Percentiles rank a stretch among this genome's conserved stretches.
These are phyloP conservation scores for Nothopassalora personata DNA, from an alignment of 2,329 filamentous ascomycete species.

Conservation along the genomic window DNA sequence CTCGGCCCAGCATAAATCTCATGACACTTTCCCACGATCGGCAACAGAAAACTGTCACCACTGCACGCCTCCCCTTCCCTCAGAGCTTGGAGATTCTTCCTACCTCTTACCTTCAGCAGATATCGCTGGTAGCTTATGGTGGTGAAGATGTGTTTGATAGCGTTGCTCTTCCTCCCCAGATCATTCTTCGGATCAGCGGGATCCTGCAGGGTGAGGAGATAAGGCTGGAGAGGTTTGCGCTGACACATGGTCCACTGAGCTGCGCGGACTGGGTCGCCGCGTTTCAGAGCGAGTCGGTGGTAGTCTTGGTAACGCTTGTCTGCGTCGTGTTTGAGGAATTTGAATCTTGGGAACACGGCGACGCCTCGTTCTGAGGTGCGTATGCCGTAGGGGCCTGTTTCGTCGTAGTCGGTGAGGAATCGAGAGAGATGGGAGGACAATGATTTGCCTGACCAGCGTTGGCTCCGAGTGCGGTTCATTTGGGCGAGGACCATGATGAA, in stretches of 20 bases:
- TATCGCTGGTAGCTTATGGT: conserved; percentile 33
- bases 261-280: conserved; percentile 19
- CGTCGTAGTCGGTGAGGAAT: conserved; percentile 48
- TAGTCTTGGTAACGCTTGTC: not conserved
- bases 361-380: conserved; percentile 46
- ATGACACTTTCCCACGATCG: conserved; percentile 28
- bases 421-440: conserved; percentile 40
- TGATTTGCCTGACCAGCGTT: conserved; percentile 6
- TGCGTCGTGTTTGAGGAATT: conserved; percentile 37
- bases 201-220: conserved; percentile 53
- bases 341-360: conserved; percentile 37
- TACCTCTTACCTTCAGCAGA: not conserved
- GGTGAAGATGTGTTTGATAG: conserved; percentile 47
- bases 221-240: conserved; percentile 31
- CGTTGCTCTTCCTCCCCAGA: conserved; percentile 46
- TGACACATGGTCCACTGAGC: conserved; percentile 37
- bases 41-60: conserved; percentile 15
- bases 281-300: conserved; percentile 12
- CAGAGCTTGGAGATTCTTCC: not conserved
- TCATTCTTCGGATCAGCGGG: conserved; percentile 55
- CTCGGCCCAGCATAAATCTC: conserved; percentile 22
- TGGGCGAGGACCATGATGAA: conserved; percentile 55
- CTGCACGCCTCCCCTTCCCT: not conserved
- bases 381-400: conserved; percentile 22
- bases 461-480: conserved; percentile 27